Base-by-base conservation (phyloP, 371 early-diverging fungal species). In the Syncephalastrum contaminatum region DNA sequence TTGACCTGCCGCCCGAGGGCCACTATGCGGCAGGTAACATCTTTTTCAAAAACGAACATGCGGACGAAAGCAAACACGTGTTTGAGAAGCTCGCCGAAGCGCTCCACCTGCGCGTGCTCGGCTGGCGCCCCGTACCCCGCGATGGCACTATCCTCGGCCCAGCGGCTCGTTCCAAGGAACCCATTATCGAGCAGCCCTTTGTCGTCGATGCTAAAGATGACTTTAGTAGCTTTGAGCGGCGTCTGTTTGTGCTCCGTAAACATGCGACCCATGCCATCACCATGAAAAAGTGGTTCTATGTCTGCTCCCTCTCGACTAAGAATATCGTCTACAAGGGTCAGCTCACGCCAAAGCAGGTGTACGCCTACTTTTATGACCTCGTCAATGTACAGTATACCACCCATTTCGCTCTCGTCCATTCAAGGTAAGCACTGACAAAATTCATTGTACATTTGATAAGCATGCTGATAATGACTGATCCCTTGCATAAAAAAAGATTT, bases 251-350 rank as follows among this genome's bases (percentile, higher is more conserved):
- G 12, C 73, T 98, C 59, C 87, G 95, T 58, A 98, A 97, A 73
- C 87, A 88, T 54, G 78, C 94, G 18, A 91, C 92, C 24, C 93
- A 93, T 65, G 81, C 84, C 18, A 83, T 91, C 19, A 82, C 77
- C 8, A 82, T 85, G 64, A 84, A 85, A 58, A 90, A 89, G 66
- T 94, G 94, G 93, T 95, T 96, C 75, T 98, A 96, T 68, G 86
- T 95, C 43, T 97, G 96, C 79, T 96, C 97, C n/a, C 83, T 98
- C 27, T 91, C 93, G 4, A 89, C 84, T 69, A 84, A 89, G 63
- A 93, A 90, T 72, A 94, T 98, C 56, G 87, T 93, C 48, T 98
- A 97, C 84, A 98, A 98, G 83, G 98, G 97, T 25, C 91, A 91
- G 64, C 83, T 96, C 42, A 85, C 94, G 3, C 96, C 98, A 16